Percentiles rank a stretch among this genome's conserved stretches.
Evolutionary conservation across 148 eudicot genomes (phyloP).

Genomic region (Limonium bicolor): DNA sequence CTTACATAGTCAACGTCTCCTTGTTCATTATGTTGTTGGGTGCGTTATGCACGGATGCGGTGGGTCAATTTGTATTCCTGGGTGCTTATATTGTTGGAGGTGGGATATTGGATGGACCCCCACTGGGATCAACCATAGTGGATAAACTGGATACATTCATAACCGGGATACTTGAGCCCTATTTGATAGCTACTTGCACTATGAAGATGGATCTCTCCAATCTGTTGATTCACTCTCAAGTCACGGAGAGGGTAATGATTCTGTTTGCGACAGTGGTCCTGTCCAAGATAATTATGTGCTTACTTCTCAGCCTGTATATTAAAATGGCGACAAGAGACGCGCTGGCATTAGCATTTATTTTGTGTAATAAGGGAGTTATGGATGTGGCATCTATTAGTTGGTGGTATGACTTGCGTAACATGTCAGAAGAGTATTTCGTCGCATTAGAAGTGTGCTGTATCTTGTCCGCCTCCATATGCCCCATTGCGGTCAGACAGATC

Average conservation of each 20-base stretch:
- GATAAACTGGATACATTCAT: conserved; percentile 31
- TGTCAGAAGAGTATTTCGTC: conserved; percentile 8
- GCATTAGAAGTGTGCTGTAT: neutral
- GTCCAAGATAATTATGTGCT: neutral
- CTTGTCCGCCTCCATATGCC: conserved; percentile 30
- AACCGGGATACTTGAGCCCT: conserved; percentile 35
- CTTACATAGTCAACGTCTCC: neutral
- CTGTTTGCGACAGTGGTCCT: neutral
- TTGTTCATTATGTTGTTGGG: conserved; percentile 1
- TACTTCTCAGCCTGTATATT: neutral
- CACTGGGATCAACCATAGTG: conserved; percentile 43
- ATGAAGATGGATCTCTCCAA: conserved; percentile 28
- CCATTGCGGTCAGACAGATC: conserved; percentile 21
- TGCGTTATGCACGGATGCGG: conserved; percentile 12
- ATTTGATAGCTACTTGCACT: conserved; percentile 37
- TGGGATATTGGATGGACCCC: conserved; percentile 48
- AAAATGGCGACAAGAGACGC: neutral
- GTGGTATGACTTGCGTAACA: conserved; percentile 16
- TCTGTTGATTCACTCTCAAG: neutral
- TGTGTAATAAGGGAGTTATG: conserved; percentile 39
- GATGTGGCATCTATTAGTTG: conserved; percentile 1
- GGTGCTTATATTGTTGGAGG: conserved; percentile 35
- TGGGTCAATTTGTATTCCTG: conserved; percentile 37
- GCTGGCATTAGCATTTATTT: conserved; percentile 31
- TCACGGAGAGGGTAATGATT: neutral